Conservation (phyloP, 192 early-diverging fungal genomes). For the Coemansia sp. region DNA sequence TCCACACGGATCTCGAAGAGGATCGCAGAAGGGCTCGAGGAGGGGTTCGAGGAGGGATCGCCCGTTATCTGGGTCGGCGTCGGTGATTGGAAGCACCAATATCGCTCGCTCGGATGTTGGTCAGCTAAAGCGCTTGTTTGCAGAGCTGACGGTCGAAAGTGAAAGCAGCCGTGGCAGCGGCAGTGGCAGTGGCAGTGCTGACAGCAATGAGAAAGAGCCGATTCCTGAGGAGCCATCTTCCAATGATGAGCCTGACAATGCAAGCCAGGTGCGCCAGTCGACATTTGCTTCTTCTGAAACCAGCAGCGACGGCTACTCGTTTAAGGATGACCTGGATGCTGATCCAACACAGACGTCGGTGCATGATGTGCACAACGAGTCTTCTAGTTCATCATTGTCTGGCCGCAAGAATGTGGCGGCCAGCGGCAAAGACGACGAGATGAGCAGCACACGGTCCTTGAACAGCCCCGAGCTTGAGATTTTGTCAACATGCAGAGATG, state of each 20-base stretch:
- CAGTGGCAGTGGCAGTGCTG: neutral
- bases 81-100: neutral
- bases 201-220: neutral
- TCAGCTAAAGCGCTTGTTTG: conserved; percentile 51
- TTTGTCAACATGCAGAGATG: neutral
- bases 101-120: conserved; percentile 23
- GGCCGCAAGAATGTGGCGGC: neutral
- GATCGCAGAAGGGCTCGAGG: conserved; percentile 27
- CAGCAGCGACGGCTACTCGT: conserved; percentile 47
- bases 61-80: conserved; percentile 15
- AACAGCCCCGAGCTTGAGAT: conserved; percentile 37
- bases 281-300: conserved; percentile 10
- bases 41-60: conserved; percentile 22
- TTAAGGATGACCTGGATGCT: conserved; percentile 13
- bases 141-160: conserved; percentile 8
- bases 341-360: too few relatives aligned
- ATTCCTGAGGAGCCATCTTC: neutral
- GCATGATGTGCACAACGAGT: neutral
- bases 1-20: conserved; percentile 18
- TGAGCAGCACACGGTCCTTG: conserved; percentile 41
- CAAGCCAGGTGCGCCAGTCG: neutral
- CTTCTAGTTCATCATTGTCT: too few relatives aligned
- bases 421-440: conserved; percentile 9
- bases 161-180: neutral
- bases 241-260: neutral